Base-by-base conservation (phyloP, 1,139 yeast species). In the Geotrichum cucujoidarum region DNA sequence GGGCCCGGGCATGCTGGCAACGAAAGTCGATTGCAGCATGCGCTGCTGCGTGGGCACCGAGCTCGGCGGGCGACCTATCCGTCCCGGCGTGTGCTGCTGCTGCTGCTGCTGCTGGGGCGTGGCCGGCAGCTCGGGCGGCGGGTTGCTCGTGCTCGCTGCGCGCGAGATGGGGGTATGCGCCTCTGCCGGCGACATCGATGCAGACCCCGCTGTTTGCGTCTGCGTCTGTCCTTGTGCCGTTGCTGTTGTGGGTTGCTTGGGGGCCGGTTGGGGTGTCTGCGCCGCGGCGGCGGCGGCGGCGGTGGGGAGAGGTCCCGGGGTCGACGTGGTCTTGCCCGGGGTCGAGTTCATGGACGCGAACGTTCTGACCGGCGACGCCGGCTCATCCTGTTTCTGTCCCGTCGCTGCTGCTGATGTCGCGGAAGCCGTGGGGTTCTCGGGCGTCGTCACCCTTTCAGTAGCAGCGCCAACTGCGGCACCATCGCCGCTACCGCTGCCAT, bases 11-110 rank as follows among this genome's bases (percentile, higher is more conserved):
- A 32, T 21, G 8, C 24, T 25, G 10, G 40, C 49, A 10, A 43
- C 16, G 30, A 46, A 46, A 5, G 49, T 46, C 16, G 49, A 40
- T 22, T 46, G 49, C 13, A 46, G 43, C 45, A 38, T 46, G 17
- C 49, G 43, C 45, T 46, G 49, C 25, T 46, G 44, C 18, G 36
- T 33, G 3, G 49, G 45, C 11, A 46, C 45, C 2, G 49, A 38
- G 21, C 31, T 46, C 3, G 49, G 45, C 29, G 49, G 49, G n/a
- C 49, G 45, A 8, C 49, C 49, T 11, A 39, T 45, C n/a, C n/a
- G n/a, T n/a, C n/a, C n/a, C n/a, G n/a, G n/a, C n/a, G n/a, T n/a
- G n/a, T n/a, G n/a, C n/a, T n/a, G n/a, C n/a, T n/a, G n/a, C n/a
- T n/a, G n/a, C n/a, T n/a, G n/a, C n/a, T n/a, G n/a, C n/a, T n/a